Percentiles rank a stretch among this genome's conserved stretches.
phyloP scores from a whole-genome alignment of 257 asterid genomes.

The Cordia subcordata region DNA sequence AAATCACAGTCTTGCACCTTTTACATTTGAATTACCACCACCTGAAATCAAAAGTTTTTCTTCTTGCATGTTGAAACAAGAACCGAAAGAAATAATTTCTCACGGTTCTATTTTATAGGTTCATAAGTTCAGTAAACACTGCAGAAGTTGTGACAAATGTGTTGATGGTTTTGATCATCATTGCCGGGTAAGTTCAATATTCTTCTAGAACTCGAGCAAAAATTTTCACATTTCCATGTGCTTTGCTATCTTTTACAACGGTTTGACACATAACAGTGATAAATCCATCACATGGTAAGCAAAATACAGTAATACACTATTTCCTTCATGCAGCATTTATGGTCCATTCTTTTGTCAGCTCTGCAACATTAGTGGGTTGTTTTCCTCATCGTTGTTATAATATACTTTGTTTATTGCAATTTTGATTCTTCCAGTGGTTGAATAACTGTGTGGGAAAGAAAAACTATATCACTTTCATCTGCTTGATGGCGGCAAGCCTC shows the following conservation, averaged over 20 bases:
- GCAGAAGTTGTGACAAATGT: slow-evolving; percentile 99
- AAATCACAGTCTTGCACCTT: not conserved
- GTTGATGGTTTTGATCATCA: slow-evolving; percentile 99
- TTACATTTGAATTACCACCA: not conserved
- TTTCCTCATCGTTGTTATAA: slow-evolving; percentile 14
- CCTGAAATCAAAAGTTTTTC: not conserved
- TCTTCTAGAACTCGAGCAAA: not conserved
- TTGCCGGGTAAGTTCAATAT: slow-evolving; percentile 68
- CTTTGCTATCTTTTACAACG: not conserved
- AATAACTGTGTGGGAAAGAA: slow-evolving; percentile 94
- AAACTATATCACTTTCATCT: slow-evolving; percentile 73
- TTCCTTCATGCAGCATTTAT: too few species aligned
- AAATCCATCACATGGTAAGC: too few species aligned
- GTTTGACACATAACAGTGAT: not conserved
- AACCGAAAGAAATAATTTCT: not conserved
- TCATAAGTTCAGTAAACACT: slow-evolving; percentile 86
- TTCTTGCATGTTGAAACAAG: slow-evolving; percentile 5
- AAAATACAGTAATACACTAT: too few species aligned
- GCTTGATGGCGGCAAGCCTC: slow-evolving; percentile 92
- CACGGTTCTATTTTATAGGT: slow-evolving; percentile 45
- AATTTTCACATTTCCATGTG: not conserved
- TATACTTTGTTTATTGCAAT: slow-evolving; percentile 9
- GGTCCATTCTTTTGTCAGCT: not conserved
- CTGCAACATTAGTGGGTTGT: not conserved
- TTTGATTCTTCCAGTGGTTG: slow-evolving; percentile 70